Percentiles rank a stretch among this genome's conserved stretches.
phyloP scores from a whole-genome alignment of 768 basidiomycete genomes.

The Leucocoprinus sp. region DNA sequence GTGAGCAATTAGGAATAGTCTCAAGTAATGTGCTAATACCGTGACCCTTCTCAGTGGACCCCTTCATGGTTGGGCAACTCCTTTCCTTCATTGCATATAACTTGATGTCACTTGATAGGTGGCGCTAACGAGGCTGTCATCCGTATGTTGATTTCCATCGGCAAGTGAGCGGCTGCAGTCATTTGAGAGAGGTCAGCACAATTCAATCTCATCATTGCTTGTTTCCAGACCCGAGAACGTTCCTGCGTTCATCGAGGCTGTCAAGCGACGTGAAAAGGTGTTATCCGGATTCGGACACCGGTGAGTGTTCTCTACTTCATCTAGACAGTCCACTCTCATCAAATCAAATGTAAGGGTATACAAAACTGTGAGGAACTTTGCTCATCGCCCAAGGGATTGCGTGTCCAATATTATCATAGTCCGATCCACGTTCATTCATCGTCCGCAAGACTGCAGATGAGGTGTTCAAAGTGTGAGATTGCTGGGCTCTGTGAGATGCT shows the following conservation, averaged over 20 bases:
- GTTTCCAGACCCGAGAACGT: conserved; percentile 66
- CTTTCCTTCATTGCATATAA: conserved; percentile 1
- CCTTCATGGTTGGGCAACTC: conserved; percentile 41
- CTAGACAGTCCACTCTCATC: conserved; percentile 1
- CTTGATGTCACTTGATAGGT: conserved; percentile 29
- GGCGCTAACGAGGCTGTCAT: conserved; percentile 94
- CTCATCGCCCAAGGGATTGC: neutral
- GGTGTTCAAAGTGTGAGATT: conserved; percentile 75
- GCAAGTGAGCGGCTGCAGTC: conserved; percentile 40
- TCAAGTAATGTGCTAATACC: conserved; percentile 2
- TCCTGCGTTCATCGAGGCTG: conserved; percentile 76
- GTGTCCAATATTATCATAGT: conserved; percentile 33
- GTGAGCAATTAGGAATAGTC: conserved; percentile 36
- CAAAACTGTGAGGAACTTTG: conserved; percentile 45
- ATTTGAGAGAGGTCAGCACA: neutral
- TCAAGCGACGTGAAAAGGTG: conserved; percentile 83
- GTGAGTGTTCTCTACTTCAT: neutral
- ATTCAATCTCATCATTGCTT: neutral
- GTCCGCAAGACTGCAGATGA: conserved; percentile 86
- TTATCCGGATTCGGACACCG: conserved; percentile 89
- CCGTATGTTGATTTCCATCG: conserved; percentile 86
- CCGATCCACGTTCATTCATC: conserved; percentile 86
- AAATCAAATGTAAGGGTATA: conserved; percentile 35
- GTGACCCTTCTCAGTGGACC: conserved; percentile 44
- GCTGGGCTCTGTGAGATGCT: neutral